Conservation (phyloP, 1,284 basidiomycete species). For the Earliella scabrosa region DNA sequence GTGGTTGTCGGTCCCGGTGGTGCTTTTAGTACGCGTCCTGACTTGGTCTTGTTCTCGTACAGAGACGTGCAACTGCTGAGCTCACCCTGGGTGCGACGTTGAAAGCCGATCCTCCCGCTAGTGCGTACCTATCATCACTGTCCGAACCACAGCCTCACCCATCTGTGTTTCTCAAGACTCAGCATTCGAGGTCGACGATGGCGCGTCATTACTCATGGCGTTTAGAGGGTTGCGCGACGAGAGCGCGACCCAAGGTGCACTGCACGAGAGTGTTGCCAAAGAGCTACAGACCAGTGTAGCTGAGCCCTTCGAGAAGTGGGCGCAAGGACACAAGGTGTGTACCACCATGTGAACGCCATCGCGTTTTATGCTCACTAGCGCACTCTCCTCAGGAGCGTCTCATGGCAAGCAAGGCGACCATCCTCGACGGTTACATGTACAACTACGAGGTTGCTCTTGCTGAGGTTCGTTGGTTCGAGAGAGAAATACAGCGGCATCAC, state of each 20-base stretch:
- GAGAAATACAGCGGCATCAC: too few species aligned
- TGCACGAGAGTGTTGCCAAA: constrained; percentile 66
- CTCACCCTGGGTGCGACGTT: constrained; percentile 60
- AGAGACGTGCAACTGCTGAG: constrained; percentile 73
- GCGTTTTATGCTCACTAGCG: background rate
- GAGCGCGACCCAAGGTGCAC: constrained; percentile 65
- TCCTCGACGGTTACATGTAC: constrained; percentile 74
- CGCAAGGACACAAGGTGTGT: constrained; percentile 64
- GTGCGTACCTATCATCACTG: constrained; percentile 38
- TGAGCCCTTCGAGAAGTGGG: constrained; percentile 79
- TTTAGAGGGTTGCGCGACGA: constrained; percentile 81
- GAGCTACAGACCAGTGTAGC: constrained; percentile 71
- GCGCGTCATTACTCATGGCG: constrained; percentile 76
- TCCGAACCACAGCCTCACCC: background rate
- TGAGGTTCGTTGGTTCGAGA: constrained; percentile 48
- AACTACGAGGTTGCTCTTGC: constrained; percentile 66
- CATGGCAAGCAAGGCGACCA: constrained; percentile 53
- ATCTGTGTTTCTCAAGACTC: constrained; percentile 41
- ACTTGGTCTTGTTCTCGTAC: constrained; percentile 1
- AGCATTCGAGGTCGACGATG: constrained; percentile 79
- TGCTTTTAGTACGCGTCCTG: constrained; percentile 5
- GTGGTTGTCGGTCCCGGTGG: constrained; percentile 27
- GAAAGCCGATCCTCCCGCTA: constrained; percentile 54
- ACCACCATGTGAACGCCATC: background rate
- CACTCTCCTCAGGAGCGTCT: constrained; percentile 55